Percentiles rank a stretch among this genome's conserved stretches.
phyloP scores from a whole-genome alignment of 371 early-diverging fungal species.

The Lichtheimia ornata region DNA sequence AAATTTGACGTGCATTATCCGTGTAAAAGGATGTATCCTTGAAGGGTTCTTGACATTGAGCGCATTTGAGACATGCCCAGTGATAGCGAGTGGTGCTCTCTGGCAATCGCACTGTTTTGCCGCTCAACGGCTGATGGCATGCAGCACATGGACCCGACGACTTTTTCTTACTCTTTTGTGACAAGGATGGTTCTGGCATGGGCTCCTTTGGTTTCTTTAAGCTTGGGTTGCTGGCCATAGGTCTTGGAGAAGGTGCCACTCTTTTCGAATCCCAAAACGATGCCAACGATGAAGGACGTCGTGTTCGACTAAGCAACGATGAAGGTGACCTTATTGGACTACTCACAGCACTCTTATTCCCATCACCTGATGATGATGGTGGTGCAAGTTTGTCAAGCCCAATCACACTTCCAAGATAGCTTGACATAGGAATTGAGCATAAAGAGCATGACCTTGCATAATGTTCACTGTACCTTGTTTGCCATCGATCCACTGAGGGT shows the following conservation, averaged over 20 bases:
- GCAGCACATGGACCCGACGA: conserved; percentile 19
- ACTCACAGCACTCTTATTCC: not conserved
- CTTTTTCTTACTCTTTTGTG: conserved; percentile 4
- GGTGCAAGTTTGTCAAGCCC: conserved; percentile 11
- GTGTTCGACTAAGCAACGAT: not conserved
- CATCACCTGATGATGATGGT: not conserved
- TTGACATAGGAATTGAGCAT: conserved; percentile 3
- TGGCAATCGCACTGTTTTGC: conserved; percentile 35
- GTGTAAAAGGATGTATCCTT: conserved; percentile 33
- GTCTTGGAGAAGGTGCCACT: conserved; percentile 3
- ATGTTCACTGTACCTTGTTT: conserved; percentile 18
- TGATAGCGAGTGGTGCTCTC: conserved; percentile 33
- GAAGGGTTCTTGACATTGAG: conserved; percentile 30
- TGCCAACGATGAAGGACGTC: conserved; percentile 2
- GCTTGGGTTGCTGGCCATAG: not conserved
- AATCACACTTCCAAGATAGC: conserved; percentile 21
- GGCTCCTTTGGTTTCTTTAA: not conserved
- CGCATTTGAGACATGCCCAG: conserved; percentile 39
- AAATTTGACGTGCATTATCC: conserved; percentile 24
- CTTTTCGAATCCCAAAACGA: conserved; percentile 3
- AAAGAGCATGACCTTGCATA: too few species aligned
- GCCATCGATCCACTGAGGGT: conserved; percentile 29
- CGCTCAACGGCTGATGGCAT: conserved; percentile 30
- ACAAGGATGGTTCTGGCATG: not conserved
- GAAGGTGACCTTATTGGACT: not conserved